phyloP scores from a whole-genome alignment of 2,329 filamentous ascomycete species.

The Phoma sp. region DNA sequence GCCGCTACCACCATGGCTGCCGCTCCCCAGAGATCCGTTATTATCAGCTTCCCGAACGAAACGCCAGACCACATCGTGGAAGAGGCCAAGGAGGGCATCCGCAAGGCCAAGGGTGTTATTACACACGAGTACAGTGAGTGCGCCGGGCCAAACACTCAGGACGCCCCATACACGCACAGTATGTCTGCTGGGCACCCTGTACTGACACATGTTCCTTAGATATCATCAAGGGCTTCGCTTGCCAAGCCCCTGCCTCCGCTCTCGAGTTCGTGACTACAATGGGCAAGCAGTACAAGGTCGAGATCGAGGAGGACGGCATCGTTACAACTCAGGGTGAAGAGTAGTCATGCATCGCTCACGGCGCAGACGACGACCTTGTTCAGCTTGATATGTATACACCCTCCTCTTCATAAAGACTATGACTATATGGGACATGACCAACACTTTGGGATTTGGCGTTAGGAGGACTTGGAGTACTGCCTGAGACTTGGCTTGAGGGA shows the following conservation, averaged over 20 bases:
- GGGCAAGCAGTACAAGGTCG: conserved; percentile 65
- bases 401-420: not conserved
- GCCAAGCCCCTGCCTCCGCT: conserved; percentile 71
- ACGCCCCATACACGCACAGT: no score
- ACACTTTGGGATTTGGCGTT: conserved; percentile 2
- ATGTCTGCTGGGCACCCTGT: no score
- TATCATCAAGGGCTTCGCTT: conserved; percentile 74
- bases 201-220: conserved; percentile 36
- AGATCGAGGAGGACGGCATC: conserved; percentile 78
- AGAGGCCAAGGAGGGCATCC: conserved; percentile 74
- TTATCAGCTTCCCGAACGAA: conserved; percentile 76
- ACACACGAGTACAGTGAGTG: conserved; percentile 74
- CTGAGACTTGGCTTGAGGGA: not conserved
- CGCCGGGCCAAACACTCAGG: not conserved
- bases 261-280: conserved; percentile 71
- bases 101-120: conserved; percentile 71
- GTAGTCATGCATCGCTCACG: conserved; percentile 13
- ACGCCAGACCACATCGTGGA: conserved; percentile 72
- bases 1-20: conserved; percentile 67
- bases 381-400: not conserved
- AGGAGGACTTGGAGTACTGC: not conserved
- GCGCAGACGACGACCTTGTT: not conserved
- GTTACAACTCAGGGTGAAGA: conserved; percentile 55
- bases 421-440: not conserved
- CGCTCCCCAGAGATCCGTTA: conserved; percentile 69